Evolutionary conservation across 177 flowering plant species (phyloP).

Genomic region (Vitis hybrid): DNA sequence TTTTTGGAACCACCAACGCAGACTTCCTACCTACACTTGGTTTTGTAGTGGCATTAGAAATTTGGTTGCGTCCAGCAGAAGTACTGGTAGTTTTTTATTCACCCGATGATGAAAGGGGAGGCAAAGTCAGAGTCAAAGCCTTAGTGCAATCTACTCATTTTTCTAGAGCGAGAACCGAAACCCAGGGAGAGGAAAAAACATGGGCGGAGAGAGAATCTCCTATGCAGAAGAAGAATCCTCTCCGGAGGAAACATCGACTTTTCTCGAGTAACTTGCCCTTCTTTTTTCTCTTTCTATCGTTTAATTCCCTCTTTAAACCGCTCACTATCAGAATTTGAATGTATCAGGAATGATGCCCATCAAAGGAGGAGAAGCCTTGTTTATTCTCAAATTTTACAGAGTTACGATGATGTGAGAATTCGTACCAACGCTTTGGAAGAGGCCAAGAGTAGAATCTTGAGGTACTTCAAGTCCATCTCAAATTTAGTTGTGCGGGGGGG

Average conservation of each 20-base stretch:
- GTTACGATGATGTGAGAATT: conserved; percentile 29
- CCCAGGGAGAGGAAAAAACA: neutral
- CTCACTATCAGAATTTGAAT: neutral
- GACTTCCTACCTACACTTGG: too few relatives aligned
- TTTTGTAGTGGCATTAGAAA: too few relatives aligned
- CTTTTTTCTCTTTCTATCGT: neutral
- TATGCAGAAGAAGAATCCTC: conserved; percentile 33
- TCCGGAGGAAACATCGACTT: conserved; percentile 9
- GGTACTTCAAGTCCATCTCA: conserved; percentile 29
- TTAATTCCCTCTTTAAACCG: neutral
- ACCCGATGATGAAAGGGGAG: too few relatives aligned
- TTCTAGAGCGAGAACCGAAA: too few relatives aligned
- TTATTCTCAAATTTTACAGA: conserved; percentile 33
- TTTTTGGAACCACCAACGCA: too few relatives aligned
- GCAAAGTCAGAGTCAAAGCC: too few relatives aligned
- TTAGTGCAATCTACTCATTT: too few relatives aligned
- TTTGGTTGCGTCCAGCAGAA: too few relatives aligned
- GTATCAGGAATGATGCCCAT: conserved; percentile 19
- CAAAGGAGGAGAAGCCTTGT: conserved; percentile 23
- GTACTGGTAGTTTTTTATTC: too few relatives aligned
- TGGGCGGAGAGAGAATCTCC: conserved; percentile 11
- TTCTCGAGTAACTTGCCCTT: conserved; percentile 8
- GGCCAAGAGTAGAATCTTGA: conserved; percentile 45
- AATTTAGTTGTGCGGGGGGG: neutral
- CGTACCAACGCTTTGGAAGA: conserved; percentile 27